Conservation (phyloP, 352 stramenopile species). For the Pythium phragmitis region DNA sequence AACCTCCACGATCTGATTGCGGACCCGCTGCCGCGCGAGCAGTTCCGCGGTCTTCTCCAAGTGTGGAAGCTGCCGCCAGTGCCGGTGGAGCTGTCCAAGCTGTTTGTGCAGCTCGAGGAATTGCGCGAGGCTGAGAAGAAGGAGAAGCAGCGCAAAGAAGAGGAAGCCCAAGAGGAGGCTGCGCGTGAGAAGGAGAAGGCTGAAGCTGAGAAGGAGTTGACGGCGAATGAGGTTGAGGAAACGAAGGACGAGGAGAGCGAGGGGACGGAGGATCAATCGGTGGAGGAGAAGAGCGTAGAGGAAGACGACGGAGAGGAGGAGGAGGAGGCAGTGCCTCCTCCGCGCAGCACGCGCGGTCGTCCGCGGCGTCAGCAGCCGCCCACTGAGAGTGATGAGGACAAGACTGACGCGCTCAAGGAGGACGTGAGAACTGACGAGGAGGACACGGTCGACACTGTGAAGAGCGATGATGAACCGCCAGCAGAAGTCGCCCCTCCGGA, state of each 20-base stretch:
- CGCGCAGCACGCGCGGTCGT: neutral
- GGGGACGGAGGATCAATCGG: neutral
- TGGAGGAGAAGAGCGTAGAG: constrained; percentile 1
- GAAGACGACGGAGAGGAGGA: constrained; percentile 5
- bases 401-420: neutral
- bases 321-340: constrained; percentile 4
- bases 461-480: neutral
- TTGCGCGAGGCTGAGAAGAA: constrained; percentile 16
- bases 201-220: constrained; percentile 6
- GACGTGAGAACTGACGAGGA: neutral
- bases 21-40: constrained; percentile 39
- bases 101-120: constrained; percentile 45
- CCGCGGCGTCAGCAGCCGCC: constrained; percentile 6
- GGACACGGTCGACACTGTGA: neutral
- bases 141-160: constrained; percentile 5
- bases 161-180: neutral
- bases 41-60: constrained; percentile 50
- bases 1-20: constrained; percentile 38
- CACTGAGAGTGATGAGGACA: constrained; percentile 7
- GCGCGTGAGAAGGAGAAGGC: constrained; percentile 9
- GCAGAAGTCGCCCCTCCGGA: neutral
- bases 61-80: constrained; percentile 42
- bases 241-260: constrained; percentile 1
- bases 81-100: constrained; percentile 36
- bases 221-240: constrained; percentile 1